Conservation (phyloP, 805 yeast species). For the Vanderwaltozyma polyspora region DNA sequence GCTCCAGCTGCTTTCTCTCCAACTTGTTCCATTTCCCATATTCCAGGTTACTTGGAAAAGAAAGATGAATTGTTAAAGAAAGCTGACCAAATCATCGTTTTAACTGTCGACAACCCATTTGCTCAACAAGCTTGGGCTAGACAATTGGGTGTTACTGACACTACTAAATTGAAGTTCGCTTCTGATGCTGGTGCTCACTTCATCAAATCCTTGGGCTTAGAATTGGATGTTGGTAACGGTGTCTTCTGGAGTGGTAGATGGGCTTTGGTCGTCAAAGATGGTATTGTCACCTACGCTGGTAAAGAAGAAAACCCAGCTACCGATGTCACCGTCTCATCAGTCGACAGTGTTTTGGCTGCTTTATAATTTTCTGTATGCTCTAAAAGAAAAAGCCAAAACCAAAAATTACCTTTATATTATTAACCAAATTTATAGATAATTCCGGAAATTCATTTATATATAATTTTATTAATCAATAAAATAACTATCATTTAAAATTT, state of each 20-base stretch:
- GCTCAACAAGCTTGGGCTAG: constrained; percentile 61
- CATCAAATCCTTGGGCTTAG: constrained; percentile 48
- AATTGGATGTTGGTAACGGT: constrained; percentile 39
- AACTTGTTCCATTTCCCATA: constrained; percentile 60
- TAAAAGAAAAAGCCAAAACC: too few relatives aligned
- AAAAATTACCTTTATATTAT: too few relatives aligned
- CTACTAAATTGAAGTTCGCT: constrained; percentile 42
- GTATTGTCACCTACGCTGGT: constrained; percentile 38
- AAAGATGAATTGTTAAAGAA: constrained; percentile 39
- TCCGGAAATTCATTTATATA: too few relatives aligned
- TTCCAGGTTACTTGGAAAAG: constrained; percentile 52
- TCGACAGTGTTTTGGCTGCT: constrained; percentile 24
- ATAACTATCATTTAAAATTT: too few relatives aligned
- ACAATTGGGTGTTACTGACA: constrained; percentile 25
- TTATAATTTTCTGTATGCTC: constrained; percentile 16
- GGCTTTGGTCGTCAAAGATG: constrained; percentile 57
- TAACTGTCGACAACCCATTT: constrained; percentile 63
- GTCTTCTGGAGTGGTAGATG: constrained; percentile 60
- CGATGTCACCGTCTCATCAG: constrained; percentile 29
- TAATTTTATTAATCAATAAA: too few relatives aligned
- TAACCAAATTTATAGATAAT: too few relatives aligned
- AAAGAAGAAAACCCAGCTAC: constrained; percentile 27
- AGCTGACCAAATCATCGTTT: constrained; percentile 51
- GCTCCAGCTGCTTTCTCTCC: constrained; percentile 89
- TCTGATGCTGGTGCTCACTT: constrained; percentile 55